A percentile compares a stretch with the other conserved stretches of the same genome.
Evolutionary conservation across 768 basidiomycete genomes (phyloP).

Genomic region (Tylopilus plumbeoviolaceoides): DNA sequence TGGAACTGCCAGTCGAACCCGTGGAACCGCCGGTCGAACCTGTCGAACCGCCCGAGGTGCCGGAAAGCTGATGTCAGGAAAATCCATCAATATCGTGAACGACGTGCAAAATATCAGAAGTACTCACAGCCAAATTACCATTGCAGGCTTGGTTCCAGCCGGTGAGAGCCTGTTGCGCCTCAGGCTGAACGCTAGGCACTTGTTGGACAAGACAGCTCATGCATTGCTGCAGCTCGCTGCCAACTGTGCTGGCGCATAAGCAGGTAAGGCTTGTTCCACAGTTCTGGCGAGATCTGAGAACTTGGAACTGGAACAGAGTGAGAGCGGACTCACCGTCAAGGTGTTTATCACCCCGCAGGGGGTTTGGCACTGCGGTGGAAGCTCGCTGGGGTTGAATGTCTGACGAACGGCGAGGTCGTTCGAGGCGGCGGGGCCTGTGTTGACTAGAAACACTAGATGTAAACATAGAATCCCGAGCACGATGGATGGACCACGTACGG

Average conservation of each 20-base stretch:
- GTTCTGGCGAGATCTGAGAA: not conserved
- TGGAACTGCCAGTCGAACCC: too few species aligned
- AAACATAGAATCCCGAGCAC: not conserved
- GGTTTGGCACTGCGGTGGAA: not conserved
- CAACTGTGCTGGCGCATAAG: not conserved
- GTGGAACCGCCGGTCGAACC: too few species aligned
- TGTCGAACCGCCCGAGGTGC: not conserved
- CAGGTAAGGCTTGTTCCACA: not conserved
- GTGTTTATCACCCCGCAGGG: not conserved
- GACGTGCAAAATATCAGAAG: not conserved
- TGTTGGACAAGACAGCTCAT: not conserved
- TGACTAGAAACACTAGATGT: not conserved
- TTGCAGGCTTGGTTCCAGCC: not conserved
- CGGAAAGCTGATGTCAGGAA: not conserved
- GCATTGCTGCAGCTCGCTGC: not conserved
- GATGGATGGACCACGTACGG: not conserved
- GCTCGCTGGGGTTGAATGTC: not conserved
- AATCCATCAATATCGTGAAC: not conserved
- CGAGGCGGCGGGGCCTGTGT: not conserved
- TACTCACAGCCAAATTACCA: not conserved
- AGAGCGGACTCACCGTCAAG: not conserved
- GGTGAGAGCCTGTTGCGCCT: not conserved
- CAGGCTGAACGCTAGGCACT: not conserved
- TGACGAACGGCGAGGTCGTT: not conserved
- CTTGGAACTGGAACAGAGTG: not conserved